Evolutionary conservation across 352 stramenopile genomes (phyloP).

Genomic region (Sclerospora graminicola): DNA sequence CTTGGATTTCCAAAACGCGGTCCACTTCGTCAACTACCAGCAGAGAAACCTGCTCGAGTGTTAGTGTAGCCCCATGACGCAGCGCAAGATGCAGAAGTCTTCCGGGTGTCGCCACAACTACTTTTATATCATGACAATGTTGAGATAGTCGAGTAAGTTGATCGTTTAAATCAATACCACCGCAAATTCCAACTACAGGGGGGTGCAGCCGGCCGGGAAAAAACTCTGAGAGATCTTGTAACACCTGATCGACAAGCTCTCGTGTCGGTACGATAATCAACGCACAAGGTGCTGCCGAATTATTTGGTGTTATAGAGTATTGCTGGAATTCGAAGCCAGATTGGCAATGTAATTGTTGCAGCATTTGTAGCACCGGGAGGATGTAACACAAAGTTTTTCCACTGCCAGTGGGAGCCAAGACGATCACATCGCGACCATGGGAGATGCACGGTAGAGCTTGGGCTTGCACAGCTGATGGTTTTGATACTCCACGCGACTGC

Average conservation of each 20-base stretch:
- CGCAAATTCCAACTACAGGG: conserved; percentile 34
- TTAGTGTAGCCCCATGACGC: conserved; percentile 12
- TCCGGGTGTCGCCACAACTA: conserved; percentile 46
- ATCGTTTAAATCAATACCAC: conserved; percentile 24
- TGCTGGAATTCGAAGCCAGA: no score
- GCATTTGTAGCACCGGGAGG: conserved; percentile 74
- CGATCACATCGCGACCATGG: conserved; percentile 87
- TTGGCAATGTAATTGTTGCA: conserved; percentile 9
- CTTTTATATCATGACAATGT: conserved; percentile 1
- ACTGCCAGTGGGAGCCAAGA: conserved; percentile 88
- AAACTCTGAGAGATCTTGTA: conserved; percentile 45
- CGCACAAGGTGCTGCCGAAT: conserved; percentile 30
- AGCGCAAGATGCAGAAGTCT: conserved; percentile 43
- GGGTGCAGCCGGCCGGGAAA: conserved; percentile 6
- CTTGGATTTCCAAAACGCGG: conserved; percentile 86
- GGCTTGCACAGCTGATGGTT: conserved; percentile 96
- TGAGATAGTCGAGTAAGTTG: conserved; percentile 32
- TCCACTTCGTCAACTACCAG: conserved; percentile 95
- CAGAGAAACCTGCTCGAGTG: conserved; percentile 25
- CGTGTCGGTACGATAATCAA: conserved; percentile 92
- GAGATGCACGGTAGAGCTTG: conserved; percentile 84
- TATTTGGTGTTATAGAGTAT: no score
- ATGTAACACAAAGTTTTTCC: conserved; percentile 97
- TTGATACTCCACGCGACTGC: conserved; percentile 37
- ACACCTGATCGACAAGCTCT: conserved; percentile 94